Base-by-base conservation (phyloP, 1,284 basidiomycete genomes). In the Cutaneotrichosporon sp. region DNA sequence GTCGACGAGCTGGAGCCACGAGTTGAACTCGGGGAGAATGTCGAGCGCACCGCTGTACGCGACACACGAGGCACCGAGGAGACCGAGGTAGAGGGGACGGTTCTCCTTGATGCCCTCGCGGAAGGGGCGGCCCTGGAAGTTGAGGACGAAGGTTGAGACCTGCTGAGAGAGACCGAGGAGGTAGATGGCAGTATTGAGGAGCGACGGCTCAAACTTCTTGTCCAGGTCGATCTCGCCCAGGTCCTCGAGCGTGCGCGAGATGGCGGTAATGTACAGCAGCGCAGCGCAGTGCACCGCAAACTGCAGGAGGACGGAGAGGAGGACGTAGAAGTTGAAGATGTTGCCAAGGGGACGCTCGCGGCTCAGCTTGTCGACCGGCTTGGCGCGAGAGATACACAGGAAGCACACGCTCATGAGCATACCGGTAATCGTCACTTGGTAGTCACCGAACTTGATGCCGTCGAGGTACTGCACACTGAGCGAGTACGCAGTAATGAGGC, bases 381-480 rank as follows among this genome's bases (percentile, higher is more conserved):
- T 92, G n/a, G 93, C 94, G 10, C 93, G 87, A 52, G 93, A 97
- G 67, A 97, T 97, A 77, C 92, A 97, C 79, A 96, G 82, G 87
- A 97, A 97, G 80, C 94, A 97, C 32, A 97, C 90, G 34, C 90
- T 92, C 93, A 97, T 96, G 74, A 97, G 83, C 88, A 97, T 93
- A 26, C 94, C 92, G 1, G 89, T 93, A 66, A 95, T 87, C 2
- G 92, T 94, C 21, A 93, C 89, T 76, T 96, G 91, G 77, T 97
- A 97, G 79, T 97, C 94, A 31, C 95, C 95, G 80, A 93, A 97
- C 81, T 97, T 97, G 85, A 97, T 96, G 31, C 94, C 95, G 70
- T 97, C 93, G 18, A 97, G 84, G 76, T 97, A 97, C 80, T 96
- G 93, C 30, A 97, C 95, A 72, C 90, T 93, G 67, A 97, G 83